Base-by-base conservation (phyloP, 768 basidiomycete species). In the Brasilioporus rufonigricans region DNA sequence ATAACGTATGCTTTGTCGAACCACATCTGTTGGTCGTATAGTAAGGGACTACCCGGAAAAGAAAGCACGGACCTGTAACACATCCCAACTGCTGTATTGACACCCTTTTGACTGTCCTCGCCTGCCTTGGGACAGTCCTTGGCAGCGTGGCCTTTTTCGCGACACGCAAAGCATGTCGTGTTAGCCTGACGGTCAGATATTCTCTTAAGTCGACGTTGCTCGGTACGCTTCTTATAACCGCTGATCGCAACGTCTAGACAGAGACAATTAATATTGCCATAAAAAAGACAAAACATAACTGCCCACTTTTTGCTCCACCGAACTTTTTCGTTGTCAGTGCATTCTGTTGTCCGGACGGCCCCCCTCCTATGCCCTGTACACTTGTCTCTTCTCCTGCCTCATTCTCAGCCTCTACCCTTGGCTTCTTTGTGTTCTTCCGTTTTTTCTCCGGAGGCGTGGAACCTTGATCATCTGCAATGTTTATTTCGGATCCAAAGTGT, bases 101-200 rank as follows among this genome's bases (percentile, higher is more conserved):
- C 11, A 53, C 62, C 58, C 56, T 68, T 59, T 47, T 63, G n/a
- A 32, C 62, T 52, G 19, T 71, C 61, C 33, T 56, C 55, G n/a
- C 40, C 64, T 29, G 72, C 68, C 16, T 74, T 81, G 0, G 89
- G 88, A 66, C 94, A 98, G 53, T 93, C 83, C 66, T 78, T 85
- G 4, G 93, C 93, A 2, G 87, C 76, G 65, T 98, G 94, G 0
- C 94, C 94, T 57, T 78, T 82, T 63, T 85, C 77, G 48, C 94
- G 81, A 74, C 94, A 98, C 3, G 87, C 89, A 69, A 93, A 95
- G 67, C 94, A 97, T 7, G 81, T 84, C 1, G 86, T 93, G 3
- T 74, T 69, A 10, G 77, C 73, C 13, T 77, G 61, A 40, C 83
- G 80, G 44, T 86, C 81, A 3, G 80, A 65, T 48, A 82, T 80